These are phyloP conservation scores for Paraleonurus japonicus DNA, from an alignment of 257 asterid genomes.

Conservation along the genomic window DNA sequence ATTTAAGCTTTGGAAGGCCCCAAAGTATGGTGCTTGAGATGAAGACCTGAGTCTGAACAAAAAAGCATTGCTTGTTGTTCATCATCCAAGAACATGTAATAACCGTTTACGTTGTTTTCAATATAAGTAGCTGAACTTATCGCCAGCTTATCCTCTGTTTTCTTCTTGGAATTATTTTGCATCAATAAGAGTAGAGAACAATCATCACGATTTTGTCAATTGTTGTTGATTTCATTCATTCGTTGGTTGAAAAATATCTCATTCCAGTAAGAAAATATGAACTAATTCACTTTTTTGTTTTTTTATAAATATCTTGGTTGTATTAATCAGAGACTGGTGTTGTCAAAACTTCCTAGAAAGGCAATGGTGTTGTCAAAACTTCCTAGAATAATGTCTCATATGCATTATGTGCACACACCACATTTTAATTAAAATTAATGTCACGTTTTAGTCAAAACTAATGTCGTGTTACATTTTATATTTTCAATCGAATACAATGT, in stretches of 20 bases:
- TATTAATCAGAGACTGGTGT: neutral
- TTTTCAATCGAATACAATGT: too few species aligned
- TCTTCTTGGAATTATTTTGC: neutral
- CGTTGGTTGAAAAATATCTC: neutral
- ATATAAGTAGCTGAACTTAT: neutral
- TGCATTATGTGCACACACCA: too few species aligned
- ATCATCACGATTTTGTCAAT: neutral
- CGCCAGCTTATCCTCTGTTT: neutral
- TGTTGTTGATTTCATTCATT: neutral
- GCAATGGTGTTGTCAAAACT: too few species aligned
- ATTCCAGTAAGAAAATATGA: neutral
- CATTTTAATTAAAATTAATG: too few species aligned
- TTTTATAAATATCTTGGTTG: neutral
- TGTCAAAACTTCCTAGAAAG: too few species aligned
- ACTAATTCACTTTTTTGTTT: neutral
- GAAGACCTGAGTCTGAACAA: neutral
- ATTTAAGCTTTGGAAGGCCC: constrained; percentile 97
- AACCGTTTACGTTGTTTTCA: neutral
- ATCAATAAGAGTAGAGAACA: neutral
- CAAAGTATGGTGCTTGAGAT: constrained; percentile 91
- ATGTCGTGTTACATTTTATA: too few species aligned
- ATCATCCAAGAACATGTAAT: neutral
- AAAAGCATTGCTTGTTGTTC: neutral
- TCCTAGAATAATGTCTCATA: too few species aligned
- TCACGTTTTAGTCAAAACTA: too few species aligned